Conservation (phyloP, 768 basidiomycete species). For the Auriscalpium orientale region DNA sequence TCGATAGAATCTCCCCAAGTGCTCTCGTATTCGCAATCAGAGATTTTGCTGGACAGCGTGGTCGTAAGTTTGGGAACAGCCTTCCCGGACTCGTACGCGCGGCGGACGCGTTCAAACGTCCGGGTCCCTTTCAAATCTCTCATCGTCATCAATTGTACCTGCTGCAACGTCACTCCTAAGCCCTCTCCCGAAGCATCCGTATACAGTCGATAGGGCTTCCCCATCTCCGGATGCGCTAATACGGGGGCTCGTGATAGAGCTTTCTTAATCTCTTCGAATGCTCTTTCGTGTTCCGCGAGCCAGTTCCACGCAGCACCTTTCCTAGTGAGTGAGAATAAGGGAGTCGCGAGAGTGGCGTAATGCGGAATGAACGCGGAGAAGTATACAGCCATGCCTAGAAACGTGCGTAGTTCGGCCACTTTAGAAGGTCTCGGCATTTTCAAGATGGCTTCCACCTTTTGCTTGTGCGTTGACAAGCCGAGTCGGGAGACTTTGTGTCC, state of each 20-base stretch:
- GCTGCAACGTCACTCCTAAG: slow-evolving; percentile 16
- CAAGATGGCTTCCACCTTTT: slow-evolving; percentile 27
- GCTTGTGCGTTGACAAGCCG: slow-evolving; percentile 31
- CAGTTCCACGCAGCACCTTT: slow-evolving; percentile 21
- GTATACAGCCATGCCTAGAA: slow-evolving; percentile 27
- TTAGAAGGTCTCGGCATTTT: slow-evolving; percentile 16
- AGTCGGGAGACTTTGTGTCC: slow-evolving; percentile 33
- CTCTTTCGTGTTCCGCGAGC: slow-evolving; percentile 17
- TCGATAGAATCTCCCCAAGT: slow-evolving; percentile 7
- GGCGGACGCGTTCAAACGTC: slow-evolving; percentile 9
- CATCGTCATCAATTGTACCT: slow-evolving; percentile 16
- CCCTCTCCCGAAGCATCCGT: slow-evolving; percentile 24
- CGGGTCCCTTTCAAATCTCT: slow-evolving; percentile 16
- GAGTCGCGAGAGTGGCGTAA: slow-evolving; percentile 27
- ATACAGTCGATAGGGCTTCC: slow-evolving; percentile 28
- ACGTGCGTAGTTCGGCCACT: slow-evolving; percentile 16
- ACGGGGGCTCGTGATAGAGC: slow-evolving; percentile 27
- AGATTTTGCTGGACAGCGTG: not conserved
- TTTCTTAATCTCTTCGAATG: slow-evolving; percentile 24
- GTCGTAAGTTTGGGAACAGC: not conserved
- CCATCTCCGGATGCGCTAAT: slow-evolving; percentile 22
- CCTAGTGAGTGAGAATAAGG: slow-evolving; percentile 26
- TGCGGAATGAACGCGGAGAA: slow-evolving; percentile 29
- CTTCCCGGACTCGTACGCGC: not conserved
- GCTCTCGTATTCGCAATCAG: not conserved